Percentiles rank a stretch among this genome's conserved stretches.
Conservation (phyloP, 202 grass and related monocot species). For the Eragrostis tef region DNA sequence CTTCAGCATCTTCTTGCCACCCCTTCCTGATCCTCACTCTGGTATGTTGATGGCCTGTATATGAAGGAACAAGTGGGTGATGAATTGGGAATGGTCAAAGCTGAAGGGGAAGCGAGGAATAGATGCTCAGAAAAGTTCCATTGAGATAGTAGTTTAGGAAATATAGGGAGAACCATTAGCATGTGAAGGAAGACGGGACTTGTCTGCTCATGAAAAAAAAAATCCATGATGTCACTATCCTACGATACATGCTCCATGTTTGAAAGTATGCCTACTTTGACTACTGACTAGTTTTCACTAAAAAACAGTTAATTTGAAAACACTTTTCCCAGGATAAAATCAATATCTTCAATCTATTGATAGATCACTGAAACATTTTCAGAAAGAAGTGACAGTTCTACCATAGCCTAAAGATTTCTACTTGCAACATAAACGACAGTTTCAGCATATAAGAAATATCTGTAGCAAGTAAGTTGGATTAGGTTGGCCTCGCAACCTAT, state of each 20-base stretch:
- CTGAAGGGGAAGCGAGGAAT: not conserved
- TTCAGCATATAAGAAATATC: not conserved
- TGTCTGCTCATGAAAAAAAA: constrained; percentile 34
- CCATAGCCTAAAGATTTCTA: not conserved
- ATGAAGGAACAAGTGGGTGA: constrained; percentile 18
- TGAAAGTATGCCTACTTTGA: constrained; percentile 1
- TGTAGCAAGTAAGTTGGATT: constrained; percentile 48
- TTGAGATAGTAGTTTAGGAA: constrained; percentile 31
- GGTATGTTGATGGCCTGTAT: constrained; percentile 23
- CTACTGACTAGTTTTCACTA: not conserved
- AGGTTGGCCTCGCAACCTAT: constrained; percentile 27
- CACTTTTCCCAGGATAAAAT: no score
- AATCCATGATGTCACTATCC: constrained; percentile 1
- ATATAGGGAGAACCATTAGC: constrained; percentile 1
- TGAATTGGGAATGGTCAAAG: not conserved
- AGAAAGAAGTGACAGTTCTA: not conserved
- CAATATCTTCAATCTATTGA: no score
- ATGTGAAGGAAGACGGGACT: constrained; percentile 19
- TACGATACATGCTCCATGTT: constrained; percentile 15
- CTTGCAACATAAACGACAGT: not conserved
- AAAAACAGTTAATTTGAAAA: not conserved
- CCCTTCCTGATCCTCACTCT: constrained; percentile 18
- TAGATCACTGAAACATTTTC: not conserved
- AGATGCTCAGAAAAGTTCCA: not conserved
- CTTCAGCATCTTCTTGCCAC: constrained; percentile 56